Conservation (phyloP, 768 basidiomycete species). For the Lyophyllum semitale region DNA sequence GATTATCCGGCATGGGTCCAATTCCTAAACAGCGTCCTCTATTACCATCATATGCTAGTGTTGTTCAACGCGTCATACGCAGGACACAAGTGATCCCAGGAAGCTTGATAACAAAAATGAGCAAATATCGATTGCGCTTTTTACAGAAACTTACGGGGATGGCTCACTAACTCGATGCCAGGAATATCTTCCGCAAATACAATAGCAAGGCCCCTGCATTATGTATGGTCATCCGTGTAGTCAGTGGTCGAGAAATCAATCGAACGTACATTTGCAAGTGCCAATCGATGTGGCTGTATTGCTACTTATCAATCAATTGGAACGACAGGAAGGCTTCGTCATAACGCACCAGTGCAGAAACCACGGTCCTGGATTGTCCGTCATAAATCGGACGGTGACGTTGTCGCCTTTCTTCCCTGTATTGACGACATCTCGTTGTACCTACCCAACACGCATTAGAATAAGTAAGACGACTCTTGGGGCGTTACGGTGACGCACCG, state of each 20-base stretch:
- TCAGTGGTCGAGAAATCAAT: neutral
- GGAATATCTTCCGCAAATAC: slow-evolving; percentile 43
- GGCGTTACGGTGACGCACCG: neutral
- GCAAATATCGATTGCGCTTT: too few species aligned
- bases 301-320: neutral
- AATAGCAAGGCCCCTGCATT: slow-evolving; percentile 38
- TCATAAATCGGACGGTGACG: slow-evolving; percentile 50
- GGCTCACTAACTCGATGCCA: too few species aligned
- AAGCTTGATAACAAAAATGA: too few species aligned
- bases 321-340: neutral
- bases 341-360: slow-evolving; percentile 48
- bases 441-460: too few species aligned
- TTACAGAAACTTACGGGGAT: too few species aligned
- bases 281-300: slow-evolving; percentile 53
- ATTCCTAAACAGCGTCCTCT: too few species aligned
- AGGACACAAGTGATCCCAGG: too few species aligned
- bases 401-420: slow-evolving; percentile 34
- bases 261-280: slow-evolving; percentile 41
- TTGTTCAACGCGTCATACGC: too few species aligned
- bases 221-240: neutral
- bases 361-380: slow-evolving; percentile 55
- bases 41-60: too few species aligned
- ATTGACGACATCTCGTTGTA: too few species aligned
- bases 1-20: too few species aligned
- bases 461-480: slow-evolving; percentile 29